phyloP scores from a whole-genome alignment of 768 basidiomycete genomes.

The Leccinellum albellum region DNA sequence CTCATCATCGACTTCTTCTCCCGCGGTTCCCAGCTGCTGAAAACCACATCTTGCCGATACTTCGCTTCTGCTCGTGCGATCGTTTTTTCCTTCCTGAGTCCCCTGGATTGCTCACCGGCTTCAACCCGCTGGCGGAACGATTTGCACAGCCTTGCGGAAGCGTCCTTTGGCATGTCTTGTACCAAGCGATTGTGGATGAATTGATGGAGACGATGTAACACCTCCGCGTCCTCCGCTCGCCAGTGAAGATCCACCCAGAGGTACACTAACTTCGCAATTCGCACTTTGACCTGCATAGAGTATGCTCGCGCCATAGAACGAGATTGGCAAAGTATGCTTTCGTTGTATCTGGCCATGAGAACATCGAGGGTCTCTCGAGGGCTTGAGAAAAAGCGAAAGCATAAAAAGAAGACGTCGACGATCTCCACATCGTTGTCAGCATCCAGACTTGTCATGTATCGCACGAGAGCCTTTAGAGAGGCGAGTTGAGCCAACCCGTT shows the following conservation, averaged over 20 bases:
- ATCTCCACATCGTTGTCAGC: slow-evolving; percentile 40
- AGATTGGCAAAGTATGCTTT: slow-evolving; percentile 18
- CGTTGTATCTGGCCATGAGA: slow-evolving; percentile 49
- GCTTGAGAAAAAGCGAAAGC: slow-evolving; percentile 65
- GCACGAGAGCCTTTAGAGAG: slow-evolving; percentile 41
- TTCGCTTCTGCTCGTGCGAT: slow-evolving; percentile 21
- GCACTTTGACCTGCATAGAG: slow-evolving; percentile 47
- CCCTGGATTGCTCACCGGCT: slow-evolving; percentile 20
- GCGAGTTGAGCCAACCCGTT: slow-evolving; percentile 30
- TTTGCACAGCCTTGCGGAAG: slow-evolving; percentile 26
- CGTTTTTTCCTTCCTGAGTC: slow-evolving; percentile 26
- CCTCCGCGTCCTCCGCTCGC: slow-evolving; percentile 45
- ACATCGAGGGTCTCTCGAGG: slow-evolving; percentile 43
- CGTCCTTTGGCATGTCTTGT: slow-evolving; percentile 26
- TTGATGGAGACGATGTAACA: slow-evolving; percentile 29
- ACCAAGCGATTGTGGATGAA: slow-evolving; percentile 32
- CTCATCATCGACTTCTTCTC: slow-evolving; percentile 29
- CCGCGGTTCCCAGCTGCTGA: slow-evolving; percentile 25
- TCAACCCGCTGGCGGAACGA: slow-evolving; percentile 29
- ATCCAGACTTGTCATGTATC: slow-evolving; percentile 44
- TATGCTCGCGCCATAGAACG: slow-evolving; percentile 38
- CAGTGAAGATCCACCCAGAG: slow-evolving; percentile 75
- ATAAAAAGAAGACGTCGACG: slow-evolving; percentile 58
- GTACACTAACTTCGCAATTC: slow-evolving; percentile 58
- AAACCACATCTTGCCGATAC: slow-evolving; percentile 15